Conservation (phyloP, 371 early-diverging fungal genomes). For the Blastocladiella emersonii region DNA sequence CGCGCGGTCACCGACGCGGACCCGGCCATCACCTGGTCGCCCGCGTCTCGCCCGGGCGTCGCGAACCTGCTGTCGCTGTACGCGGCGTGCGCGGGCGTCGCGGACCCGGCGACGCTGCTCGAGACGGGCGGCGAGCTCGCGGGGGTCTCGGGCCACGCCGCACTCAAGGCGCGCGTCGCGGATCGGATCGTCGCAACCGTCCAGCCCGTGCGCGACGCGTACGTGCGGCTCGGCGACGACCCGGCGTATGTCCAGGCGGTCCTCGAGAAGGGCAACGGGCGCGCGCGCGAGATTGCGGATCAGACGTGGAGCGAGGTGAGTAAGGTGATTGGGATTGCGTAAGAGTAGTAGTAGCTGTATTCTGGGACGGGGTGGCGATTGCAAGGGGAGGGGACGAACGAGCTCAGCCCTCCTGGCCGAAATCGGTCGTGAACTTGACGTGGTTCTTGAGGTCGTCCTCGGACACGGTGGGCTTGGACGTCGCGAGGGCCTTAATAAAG, state of each 20-base stretch:
- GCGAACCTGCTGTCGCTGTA: constrained; percentile 66
- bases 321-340: neutral
- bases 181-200: constrained; percentile 47
- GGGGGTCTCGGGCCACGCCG: constrained; percentile 31
- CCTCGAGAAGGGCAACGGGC: constrained; percentile 24
- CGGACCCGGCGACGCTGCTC: constrained; percentile 21
- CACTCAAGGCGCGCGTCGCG: constrained; percentile 56
- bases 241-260: constrained; percentile 42
- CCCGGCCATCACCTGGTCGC: constrained; percentile 56
- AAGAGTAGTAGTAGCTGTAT: too few relatives aligned
- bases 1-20: constrained; percentile 60
- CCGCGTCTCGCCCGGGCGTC: constrained; percentile 60
- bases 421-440: constrained; percentile 76
- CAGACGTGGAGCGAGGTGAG: neutral
- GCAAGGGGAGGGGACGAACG: too few relatives aligned
- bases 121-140: constrained; percentile 29
- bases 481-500: constrained; percentile 68
- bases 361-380: too few relatives aligned
- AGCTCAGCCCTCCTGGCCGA: constrained; percentile 58
- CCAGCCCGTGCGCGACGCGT: constrained; percentile 49
- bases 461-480: constrained; percentile 73
- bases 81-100: constrained; percentile 26
- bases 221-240: constrained; percentile 39
- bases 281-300: neutral
- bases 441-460: constrained; percentile 64